A percentile compares a stretch with the other conserved stretches of the same genome.
These are phyloP conservation scores for Sanguinoderma infundibulare DNA, from an alignment of 1,284 basidiomycete genomes.

Conservation along the genomic window DNA sequence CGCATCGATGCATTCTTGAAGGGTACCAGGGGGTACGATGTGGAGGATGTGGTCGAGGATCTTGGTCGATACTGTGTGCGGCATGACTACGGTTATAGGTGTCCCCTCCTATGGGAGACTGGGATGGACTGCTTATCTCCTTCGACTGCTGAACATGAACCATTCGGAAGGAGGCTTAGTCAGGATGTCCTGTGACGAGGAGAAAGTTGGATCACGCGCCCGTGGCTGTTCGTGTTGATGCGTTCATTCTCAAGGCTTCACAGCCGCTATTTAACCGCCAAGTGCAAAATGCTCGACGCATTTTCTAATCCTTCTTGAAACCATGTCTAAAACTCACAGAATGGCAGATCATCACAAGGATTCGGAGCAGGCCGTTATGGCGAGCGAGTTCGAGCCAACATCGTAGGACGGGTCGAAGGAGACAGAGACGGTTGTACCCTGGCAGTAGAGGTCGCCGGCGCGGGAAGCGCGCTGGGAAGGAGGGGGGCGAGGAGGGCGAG, in stretches of 20 bases:
- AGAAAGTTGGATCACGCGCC: no score
- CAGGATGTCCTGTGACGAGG: no score
- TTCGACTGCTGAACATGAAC: no score
- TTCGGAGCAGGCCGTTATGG: slow-evolving; percentile 52
- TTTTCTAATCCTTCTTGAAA: slow-evolving; percentile 8
- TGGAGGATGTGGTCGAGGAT: slow-evolving; percentile 71
- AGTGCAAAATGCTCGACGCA: no score
- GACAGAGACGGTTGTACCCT: slow-evolving; percentile 42
- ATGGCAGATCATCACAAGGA: slow-evolving; percentile 46
- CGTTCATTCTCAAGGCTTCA: no score
- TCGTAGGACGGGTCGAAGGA: slow-evolving; percentile 51
- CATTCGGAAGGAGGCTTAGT: no score
- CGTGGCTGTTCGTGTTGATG: no score
- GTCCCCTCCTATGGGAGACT: no score
- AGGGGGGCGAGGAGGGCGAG: not conserved
- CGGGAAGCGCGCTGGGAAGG: not conserved
- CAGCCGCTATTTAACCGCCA: no score
- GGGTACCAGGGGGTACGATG: slow-evolving; percentile 60
- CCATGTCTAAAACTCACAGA: no score
- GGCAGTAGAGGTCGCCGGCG: slow-evolving; percentile 24
- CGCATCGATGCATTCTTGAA: slow-evolving; percentile 51
- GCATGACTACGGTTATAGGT: no score
- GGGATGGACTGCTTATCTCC: no score
- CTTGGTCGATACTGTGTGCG: slow-evolving; percentile 43
- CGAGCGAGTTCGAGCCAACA: slow-evolving; percentile 35